phyloP scores from a whole-genome alignment of 192 early-diverging fungal species.

The Backusella morwellensis region DNA sequence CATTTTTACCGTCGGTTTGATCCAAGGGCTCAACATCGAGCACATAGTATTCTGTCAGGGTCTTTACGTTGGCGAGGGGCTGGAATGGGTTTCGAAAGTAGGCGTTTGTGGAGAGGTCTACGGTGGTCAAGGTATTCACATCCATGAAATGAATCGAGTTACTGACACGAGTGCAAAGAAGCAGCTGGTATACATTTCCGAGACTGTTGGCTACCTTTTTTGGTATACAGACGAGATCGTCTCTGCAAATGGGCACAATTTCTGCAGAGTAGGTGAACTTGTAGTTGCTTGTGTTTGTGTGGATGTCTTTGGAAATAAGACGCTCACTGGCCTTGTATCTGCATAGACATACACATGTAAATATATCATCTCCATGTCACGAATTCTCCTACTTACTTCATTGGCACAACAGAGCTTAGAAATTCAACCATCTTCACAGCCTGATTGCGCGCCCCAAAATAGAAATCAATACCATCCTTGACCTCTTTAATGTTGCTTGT shows the following conservation, averaged over 20 bases:
- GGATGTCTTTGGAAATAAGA: constrained; percentile 94
- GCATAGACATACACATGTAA: background rate
- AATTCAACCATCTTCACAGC: constrained; percentile 98
- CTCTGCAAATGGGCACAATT: constrained; percentile 94
- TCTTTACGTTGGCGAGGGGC: constrained; percentile 71
- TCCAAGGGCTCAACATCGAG: constrained; percentile 88
- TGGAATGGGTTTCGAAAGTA: constrained; percentile 88
- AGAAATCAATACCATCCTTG: constrained; percentile 97
- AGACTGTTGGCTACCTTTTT: constrained; percentile 83
- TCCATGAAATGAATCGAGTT: constrained; percentile 88
- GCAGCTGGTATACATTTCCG: constrained; percentile 81
- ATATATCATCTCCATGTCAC: too few species aligned
- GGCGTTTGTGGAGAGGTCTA: constrained; percentile 67
- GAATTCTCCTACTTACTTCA: constrained; percentile 40
- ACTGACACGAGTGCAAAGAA: constrained; percentile 81
- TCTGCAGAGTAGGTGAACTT: constrained; percentile 97
- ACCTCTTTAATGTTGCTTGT: constrained; percentile 98
- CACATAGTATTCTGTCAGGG: constrained; percentile 92
- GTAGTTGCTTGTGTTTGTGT: constrained; percentile 86
- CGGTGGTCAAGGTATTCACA: constrained; percentile 73
- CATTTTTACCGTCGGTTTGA: constrained; percentile 69
- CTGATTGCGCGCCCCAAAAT: constrained; percentile 84
- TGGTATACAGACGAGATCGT: constrained; percentile 89
- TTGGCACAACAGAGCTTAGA: constrained; percentile 80
- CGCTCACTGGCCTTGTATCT: constrained; percentile 91